Evolutionary conservation across 805 yeast genomes (phyloP), one percentile per base, ranked within the genome.

Genomic region (Barnettozyma salicaria): DNA sequence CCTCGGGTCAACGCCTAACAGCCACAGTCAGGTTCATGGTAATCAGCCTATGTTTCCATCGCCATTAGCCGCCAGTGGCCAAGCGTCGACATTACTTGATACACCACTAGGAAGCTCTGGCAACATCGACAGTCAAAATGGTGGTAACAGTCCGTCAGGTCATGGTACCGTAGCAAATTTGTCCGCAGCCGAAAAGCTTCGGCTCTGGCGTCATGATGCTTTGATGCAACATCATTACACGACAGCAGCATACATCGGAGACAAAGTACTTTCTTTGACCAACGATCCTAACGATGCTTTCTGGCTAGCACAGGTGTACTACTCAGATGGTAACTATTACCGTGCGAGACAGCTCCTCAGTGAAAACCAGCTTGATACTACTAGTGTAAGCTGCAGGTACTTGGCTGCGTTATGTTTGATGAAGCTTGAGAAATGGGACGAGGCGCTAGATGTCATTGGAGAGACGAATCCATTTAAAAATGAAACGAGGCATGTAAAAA

Each of bases 121-220:
- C 12, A 31, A 4, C n/a, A n/a, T n/a, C n/a, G n/a, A n/a, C n/a
- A n/a, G n/a, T n/a, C n/a, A n/a, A n/a, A n/a, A n/a, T n/a, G n/a
- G n/a, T n/a, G n/a, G n/a, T n/a, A n/a, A n/a, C n/a, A n/a, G n/a
- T n/a, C n/a, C n/a, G n/a, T n/a, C n/a, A n/a, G n/a, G n/a, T n/a
- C n/a, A n/a, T n/a, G n/a, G n/a, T n/a, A n/a, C 26, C 19, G 30
- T 30, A 11, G 7, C 29, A 1, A 44, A 41, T 16, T 25, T 53
- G 27, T 73, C 95, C 0, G 92, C 84, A 40, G 92, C 89, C 0
- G 97, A 90, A 45, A 78, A 80, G 48, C 68, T 92, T 24, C 63
- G 97, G 31, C 65, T 85, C 20, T 92, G 97, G 98, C 66, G 97
- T 32, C 94, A 88, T 45, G 96, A 88, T 54, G 95, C 98, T 0